Evolutionary conservation across 306 rosid species (phyloP), one percentile per base, ranked within the genome.

Genomic region (Ormosia emarginata): DNA sequence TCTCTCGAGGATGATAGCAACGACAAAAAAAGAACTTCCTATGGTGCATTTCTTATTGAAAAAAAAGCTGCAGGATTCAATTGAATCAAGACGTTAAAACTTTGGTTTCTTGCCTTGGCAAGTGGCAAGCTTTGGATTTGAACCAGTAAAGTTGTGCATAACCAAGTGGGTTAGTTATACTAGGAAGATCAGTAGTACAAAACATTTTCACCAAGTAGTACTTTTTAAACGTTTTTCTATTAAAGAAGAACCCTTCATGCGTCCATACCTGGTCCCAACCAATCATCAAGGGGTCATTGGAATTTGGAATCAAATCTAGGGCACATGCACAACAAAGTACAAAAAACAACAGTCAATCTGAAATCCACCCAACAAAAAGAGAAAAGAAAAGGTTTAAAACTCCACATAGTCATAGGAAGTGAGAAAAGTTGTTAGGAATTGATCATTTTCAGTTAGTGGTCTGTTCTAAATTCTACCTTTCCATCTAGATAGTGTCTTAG

Each of bases 381-480:
- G 76, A 70, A 81, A 70, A 83, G 24, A 81, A 56, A 59, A 61
- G 29, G 69, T 61, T 74, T 17, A 15, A 83, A 57, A 79, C 56
- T 61, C 56, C 37, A 70, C 30, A 41, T 77, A 74, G 83, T 69
- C 67, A 24, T 75, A 44, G 80, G 75, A 80, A 82, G 76, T 72
- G 85, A 81, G 46, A 82, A 83, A 62, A 68, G 68, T 80, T 12
- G 85, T 87, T 81, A 84, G 93, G 88, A 84, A 87, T 43, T 32
- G 50, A 85, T 86, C 94, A 81, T 83, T 89, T 87, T 90, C 94
- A 77, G 58, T 58, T 71, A 78, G 63, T 79, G 80, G 29, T 66
- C 29, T 55, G 24, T 24, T 24, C 24, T 24, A 24, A 24, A 0
- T 57, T 81, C 18, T 70, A 53, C 81, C 46, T 46, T 46, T 62